Evolutionary conservation across 495 filamentous ascomycete genomes (phyloP), one percentile per base, ranked within the genome.

Genomic region (Podospora appendiculata): DNA sequence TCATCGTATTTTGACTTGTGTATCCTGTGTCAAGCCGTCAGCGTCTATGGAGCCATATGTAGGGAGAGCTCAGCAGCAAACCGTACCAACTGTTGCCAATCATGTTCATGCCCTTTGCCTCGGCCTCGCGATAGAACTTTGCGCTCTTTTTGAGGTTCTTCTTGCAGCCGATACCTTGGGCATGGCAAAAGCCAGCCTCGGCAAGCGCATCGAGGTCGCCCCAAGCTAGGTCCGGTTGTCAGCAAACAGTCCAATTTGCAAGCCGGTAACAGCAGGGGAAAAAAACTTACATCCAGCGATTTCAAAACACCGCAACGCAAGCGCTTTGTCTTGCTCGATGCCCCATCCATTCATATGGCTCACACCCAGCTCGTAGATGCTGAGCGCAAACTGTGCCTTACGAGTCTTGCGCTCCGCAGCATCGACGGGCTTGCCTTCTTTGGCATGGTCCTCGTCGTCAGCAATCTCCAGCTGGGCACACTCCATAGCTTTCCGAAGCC

Each of bases 281-380:
- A 19, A 17, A 47, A 43, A 79, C 81, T 74, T 66, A 84, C 87
- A 84, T 45, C 87, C 91, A 39, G 93, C 94, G 55, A 96, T 95
- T 66, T 98, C 93, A 64, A 96, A 98, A 58, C 94, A 97, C 42
- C 89, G 79, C 55, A 98, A 68, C 3, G 90, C 93, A 49, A 96
- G 75, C 5, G 78, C 73, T 63, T 95, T 95, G 62, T 98, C 91
- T 66, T 93, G 89, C 57, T 91, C 84, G 43, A 91, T 93, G 5
- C 93, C 93, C 93, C 93, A 98, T 2, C 93, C 93, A 57, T 98
- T 96, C 80, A 96, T 85, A 65, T 96, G 88, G 68, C 88, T 93
- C n/a, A 96, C 87, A 6, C 93, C 93, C 16, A 98, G 73, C 71
- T 98, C 93, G 55, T 98, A 98, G 35, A 96, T 88, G 63, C 89